A percentile compares a stretch with the other conserved stretches of the same genome.
Conservation (phyloP, 352 stramenopile species). For the Albugo laibachii region DNA sequence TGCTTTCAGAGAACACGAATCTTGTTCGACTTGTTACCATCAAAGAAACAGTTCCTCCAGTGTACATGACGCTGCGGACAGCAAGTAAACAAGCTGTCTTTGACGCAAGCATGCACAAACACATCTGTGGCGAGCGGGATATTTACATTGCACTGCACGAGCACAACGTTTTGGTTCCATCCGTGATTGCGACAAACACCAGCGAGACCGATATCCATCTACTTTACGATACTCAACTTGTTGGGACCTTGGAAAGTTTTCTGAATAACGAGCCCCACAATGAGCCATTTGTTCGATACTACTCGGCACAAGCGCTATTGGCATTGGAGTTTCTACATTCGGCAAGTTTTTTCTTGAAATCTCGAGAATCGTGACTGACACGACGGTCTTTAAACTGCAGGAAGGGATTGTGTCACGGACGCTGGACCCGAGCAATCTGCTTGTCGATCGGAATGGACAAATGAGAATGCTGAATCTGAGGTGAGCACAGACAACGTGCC, state of each 20-base stretch:
- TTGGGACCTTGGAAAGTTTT: slow-evolving; percentile 65
- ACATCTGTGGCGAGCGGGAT: slow-evolving; percentile 57
- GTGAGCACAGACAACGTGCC: slow-evolving; percentile 8
- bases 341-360: slow-evolving; percentile 12
- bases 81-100: slow-evolving; percentile 68
- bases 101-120: slow-evolving; percentile 64
- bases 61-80: slow-evolving; percentile 51
- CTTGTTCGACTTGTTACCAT: slow-evolving; percentile 48
- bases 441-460: slow-evolving; percentile 64
- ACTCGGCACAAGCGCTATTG: slow-evolving; percentile 67
- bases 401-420: slow-evolving; percentile 65
- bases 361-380: background rate
- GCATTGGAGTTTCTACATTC: slow-evolving; percentile 64
- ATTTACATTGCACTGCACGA: slow-evolving; percentile 69
- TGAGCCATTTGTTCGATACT: slow-evolving; percentile 69
- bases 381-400: slow-evolving; percentile 5
- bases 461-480: slow-evolving; percentile 69
- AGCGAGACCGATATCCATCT: slow-evolving; percentile 74
- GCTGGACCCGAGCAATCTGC: slow-evolving; percentile 58
- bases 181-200: slow-evolving; percentile 42
- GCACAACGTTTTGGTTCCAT: slow-evolving; percentile 48
- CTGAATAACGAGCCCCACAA: slow-evolving; percentile 38
- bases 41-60: slow-evolving; percentile 25
- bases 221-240: slow-evolving; percentile 61
- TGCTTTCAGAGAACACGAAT: slow-evolving; percentile 59